A percentile compares a stretch with the other conserved stretches of the same genome.
Conservation (phyloP, 1,284 basidiomycete genomes). For the Irpex lacteus region DNA sequence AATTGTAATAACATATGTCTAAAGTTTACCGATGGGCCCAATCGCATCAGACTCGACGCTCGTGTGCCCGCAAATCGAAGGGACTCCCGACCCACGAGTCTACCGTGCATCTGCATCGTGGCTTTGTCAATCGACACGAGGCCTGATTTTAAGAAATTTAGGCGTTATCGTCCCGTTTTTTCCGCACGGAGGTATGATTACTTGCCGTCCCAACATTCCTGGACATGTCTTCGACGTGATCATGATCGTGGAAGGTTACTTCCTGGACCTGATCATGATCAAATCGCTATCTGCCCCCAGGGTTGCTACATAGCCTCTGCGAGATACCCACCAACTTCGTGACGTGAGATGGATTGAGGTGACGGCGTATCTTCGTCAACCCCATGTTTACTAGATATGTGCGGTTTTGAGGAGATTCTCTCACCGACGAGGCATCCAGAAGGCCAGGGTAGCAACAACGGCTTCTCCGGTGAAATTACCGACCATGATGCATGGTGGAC, state of each 20-base stretch:
- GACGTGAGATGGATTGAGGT: not conserved
- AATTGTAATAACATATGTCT: not conserved
- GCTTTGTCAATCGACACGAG: not conserved
- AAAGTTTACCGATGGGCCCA: not conserved
- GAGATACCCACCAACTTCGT: not conserved
- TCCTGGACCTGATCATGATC: not conserved
- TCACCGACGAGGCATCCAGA: not conserved
- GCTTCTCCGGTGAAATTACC: not conserved
- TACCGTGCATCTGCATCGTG: not conserved
- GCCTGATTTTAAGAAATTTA: not conserved
- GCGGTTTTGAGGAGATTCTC: not conserved
- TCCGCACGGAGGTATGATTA: not conserved
- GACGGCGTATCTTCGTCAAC: not conserved
- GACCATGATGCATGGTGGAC: not conserved
- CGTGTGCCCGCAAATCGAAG: not conserved
- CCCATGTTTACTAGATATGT: not conserved
- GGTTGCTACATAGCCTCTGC: not conserved
- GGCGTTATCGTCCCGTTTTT: not conserved
- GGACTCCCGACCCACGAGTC: not conserved
- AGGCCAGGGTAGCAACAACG: too few species aligned
- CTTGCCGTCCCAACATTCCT: not conserved
- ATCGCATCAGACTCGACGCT: not conserved
- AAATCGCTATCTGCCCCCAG: not conserved
- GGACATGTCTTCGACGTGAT: not conserved
- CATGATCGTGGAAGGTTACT: not conserved